These are phyloP conservation scores for Malus fusca DNA, from an alignment of 306 rosid genomes.

Conservation along the genomic window DNA sequence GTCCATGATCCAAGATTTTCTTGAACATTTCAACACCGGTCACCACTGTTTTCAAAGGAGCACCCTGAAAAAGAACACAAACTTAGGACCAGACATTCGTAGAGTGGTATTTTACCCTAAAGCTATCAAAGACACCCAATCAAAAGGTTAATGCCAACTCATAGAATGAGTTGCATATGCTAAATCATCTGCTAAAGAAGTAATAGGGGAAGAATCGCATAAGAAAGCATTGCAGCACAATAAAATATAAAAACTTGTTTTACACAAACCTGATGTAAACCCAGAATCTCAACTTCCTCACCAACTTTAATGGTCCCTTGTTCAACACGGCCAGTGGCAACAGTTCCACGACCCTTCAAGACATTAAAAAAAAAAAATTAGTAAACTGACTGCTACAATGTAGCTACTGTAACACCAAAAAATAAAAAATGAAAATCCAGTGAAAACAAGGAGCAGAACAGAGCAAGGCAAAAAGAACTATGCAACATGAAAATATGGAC, in stretches of 20 bases:
- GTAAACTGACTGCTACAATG: background rate
- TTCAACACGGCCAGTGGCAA: slow-evolving; percentile 95
- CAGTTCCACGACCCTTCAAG: slow-evolving; percentile 95
- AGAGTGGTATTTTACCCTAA: background rate
- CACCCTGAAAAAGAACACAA: slow-evolving; percentile 41
- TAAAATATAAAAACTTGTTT: background rate
- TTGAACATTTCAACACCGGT: slow-evolving; percentile 99
- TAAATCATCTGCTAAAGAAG: slow-evolving; percentile 8
- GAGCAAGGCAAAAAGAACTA: background rate
- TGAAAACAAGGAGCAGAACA: slow-evolving; percentile 5
- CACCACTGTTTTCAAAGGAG: slow-evolving; percentile 79
- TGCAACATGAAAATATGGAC: background rate
- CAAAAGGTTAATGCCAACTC: background rate
- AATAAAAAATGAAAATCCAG: background rate
- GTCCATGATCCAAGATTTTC: slow-evolving; percentile 93
- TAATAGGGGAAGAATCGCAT: background rate
- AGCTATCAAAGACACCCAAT: background rate
- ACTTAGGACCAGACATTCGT: slow-evolving; percentile 16
- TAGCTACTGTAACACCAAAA: background rate
- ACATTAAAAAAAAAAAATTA: slow-evolving; percentile 7
- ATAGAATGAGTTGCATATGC: background rate
- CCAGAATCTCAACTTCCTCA: slow-evolving; percentile 93
- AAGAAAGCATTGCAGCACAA: background rate
- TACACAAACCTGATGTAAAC: slow-evolving; percentile 67
- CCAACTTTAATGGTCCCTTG: slow-evolving; percentile 89